phyloP scores from a whole-genome alignment of 495 filamentous ascomycete genomes.

The Penicillium robsamsonii region DNA sequence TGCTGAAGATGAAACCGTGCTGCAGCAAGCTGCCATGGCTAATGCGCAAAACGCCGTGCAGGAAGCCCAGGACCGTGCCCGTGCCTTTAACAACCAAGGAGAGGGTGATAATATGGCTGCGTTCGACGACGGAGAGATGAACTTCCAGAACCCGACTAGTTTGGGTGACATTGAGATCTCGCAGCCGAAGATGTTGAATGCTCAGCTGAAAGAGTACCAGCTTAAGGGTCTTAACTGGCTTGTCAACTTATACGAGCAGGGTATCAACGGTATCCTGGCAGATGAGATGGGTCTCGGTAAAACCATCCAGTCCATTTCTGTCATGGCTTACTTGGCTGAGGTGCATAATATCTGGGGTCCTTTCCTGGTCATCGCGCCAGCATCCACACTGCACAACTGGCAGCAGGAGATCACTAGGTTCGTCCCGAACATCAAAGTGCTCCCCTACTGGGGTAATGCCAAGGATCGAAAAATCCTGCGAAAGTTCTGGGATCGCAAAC shows the following conservation, averaged over 20 bases:
- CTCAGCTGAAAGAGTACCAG: slow-evolving; percentile 96
- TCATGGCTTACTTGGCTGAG: slow-evolving; percentile 98
- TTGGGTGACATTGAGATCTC: slow-evolving; percentile 90
- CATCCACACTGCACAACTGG: slow-evolving; percentile 98
- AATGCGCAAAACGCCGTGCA: slow-evolving; percentile 97
- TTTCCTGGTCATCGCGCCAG: slow-evolving; percentile 93
- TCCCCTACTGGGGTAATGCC: slow-evolving; percentile 96
- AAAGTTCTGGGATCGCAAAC: slow-evolving; percentile 98
- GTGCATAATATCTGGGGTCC: slow-evolving; percentile 98
- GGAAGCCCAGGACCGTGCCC: slow-evolving; percentile 88
- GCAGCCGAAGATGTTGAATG: slow-evolving; percentile 91
- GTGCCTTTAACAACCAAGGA: slow-evolving; percentile 77
- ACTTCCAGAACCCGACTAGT: slow-evolving; percentile 97
- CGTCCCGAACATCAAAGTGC: slow-evolving; percentile 87
- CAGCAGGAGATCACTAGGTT: slow-evolving; percentile 96
- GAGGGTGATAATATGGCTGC: slow-evolving; percentile 45
- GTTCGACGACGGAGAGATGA: slow-evolving; percentile 85
- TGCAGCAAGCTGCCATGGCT: slow-evolving; percentile 82
- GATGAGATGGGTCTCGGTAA: slow-evolving; percentile 99
- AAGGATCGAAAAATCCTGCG: slow-evolving; percentile 93
- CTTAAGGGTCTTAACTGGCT: slow-evolving; percentile 98
- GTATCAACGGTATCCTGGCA: slow-evolving; percentile 98
- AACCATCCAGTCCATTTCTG: slow-evolving; percentile 97
- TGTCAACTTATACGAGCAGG: slow-evolving; percentile 97
- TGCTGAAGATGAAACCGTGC: slow-evolving; percentile 80